phyloP scores from a whole-genome alignment of 495 filamentous ascomycete species.

The Cudoniella acicularis region DNA sequence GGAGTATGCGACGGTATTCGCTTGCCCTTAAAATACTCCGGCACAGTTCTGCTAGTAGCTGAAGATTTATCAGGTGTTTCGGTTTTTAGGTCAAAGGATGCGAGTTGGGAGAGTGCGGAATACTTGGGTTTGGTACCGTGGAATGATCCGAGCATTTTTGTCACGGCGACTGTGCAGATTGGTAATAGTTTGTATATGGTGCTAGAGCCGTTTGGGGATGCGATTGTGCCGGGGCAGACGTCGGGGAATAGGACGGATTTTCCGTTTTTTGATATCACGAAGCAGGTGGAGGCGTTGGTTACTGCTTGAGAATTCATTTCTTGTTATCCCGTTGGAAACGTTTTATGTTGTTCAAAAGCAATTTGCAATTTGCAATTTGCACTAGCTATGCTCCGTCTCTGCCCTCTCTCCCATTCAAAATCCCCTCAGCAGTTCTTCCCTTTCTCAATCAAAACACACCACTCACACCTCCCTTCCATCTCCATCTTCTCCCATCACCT shows the following conservation, averaged over 20 bases:
- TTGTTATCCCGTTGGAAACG: no score
- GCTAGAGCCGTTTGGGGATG: background rate
- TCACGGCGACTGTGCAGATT: background rate
- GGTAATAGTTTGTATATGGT: background rate
- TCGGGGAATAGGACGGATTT: background rate
- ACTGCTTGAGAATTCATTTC: no score
- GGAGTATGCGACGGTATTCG: conserved; percentile 39
- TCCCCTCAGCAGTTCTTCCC: no score
- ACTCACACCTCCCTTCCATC: no score
- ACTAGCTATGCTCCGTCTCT: no score
- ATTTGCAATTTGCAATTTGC: no score
- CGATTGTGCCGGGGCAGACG: background rate
- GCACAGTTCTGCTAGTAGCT: conserved; percentile 32
- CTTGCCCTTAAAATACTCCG: conserved; percentile 32
- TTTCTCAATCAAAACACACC: no score
- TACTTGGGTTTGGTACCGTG: conserved; percentile 29
- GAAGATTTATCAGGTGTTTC: conserved; percentile 27
- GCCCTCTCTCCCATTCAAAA: no score
- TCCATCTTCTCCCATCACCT: no score
- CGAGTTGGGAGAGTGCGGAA: conserved; percentile 33
- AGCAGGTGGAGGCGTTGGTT: background rate
- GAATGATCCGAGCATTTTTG: background rate
- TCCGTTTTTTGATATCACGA: background rate
- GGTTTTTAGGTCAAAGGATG: conserved; percentile 33
- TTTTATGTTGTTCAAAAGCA: no score